Evolutionary conservation across 768 basidiomycete species (phyloP), one percentile per base, ranked within the genome.

Genomic region (Butyriboletus loyo): DNA sequence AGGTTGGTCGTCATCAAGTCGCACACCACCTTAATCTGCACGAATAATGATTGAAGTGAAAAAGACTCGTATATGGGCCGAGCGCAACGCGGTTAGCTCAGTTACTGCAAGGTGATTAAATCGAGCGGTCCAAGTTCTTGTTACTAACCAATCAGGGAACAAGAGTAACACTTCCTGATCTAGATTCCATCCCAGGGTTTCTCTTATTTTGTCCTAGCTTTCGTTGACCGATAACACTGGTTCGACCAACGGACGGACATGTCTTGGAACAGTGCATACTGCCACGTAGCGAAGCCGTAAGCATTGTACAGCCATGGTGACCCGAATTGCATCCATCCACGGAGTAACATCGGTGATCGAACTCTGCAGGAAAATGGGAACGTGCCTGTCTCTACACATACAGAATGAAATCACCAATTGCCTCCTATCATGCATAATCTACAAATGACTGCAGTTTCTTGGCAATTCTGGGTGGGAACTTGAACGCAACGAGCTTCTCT

Each of bases 401-500:
- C 11, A 25, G 7, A n/a, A 52, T 34, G 24, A 24, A 30, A 55
- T 50, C 40, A 47, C 2, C 31, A 11, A 24, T 11, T 34, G 5
- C 6, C 13, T 2, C 34, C 32, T 11, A 25, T 52, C 51, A 81
- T 53, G 75, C 76, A 66, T 84, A 85, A 62, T 90, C 87, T 46
- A 88, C 73, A 66, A 87, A 89, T 0, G 72, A 77, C 68, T 90
- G 88, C 50, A 92, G 63, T 70, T 84, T 86, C 55, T 68, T 74
- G 10, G 86, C 87, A 13, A 73, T 82, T 53, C 75, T 72, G n/a
- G 85, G 82, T 4, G 90, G 83, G 60, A 91, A 89, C 66, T 80
- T 88, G 77, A 89, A 92, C 13, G 87, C 89, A 2, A 76, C 66
- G 39, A 92, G 71, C 63, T 84, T 87, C 57, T 84, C 80, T 6